Conservation (phyloP, 176 grass and related monocot genomes). For the Oryza glumipatula region DNA sequence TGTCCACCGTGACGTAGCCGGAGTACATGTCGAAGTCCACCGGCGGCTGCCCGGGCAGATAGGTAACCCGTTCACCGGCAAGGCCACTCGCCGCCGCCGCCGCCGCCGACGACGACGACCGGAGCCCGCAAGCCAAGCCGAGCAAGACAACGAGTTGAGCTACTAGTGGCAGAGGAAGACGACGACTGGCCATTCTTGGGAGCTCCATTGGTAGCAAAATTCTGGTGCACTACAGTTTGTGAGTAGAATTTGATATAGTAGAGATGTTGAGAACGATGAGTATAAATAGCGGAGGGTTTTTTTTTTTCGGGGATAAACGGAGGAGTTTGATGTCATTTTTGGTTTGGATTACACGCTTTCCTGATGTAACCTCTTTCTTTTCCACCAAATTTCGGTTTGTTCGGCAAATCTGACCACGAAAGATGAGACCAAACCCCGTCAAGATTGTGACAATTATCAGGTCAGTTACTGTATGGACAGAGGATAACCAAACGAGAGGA, state of each 20-base stretch:
- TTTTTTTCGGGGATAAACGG: background rate
- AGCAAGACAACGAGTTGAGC: background rate
- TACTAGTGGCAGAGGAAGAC: background rate
- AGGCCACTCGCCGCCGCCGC: background rate
- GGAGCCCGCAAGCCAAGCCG: background rate
- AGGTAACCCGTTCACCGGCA: background rate
- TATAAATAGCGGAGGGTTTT: background rate
- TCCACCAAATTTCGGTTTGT: background rate
- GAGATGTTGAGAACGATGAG: background rate
- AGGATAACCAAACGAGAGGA: background rate
- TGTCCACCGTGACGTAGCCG: conserved; percentile 67
- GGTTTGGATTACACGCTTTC: conserved; percentile 42
- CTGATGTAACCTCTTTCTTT: conserved; percentile 15
- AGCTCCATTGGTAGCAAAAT: background rate
- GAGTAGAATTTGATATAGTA: background rate
- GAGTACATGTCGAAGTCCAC: conserved; percentile 83
- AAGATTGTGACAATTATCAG: conserved; percentile 9
- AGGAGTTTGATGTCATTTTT: background rate
- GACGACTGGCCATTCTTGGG: background rate
- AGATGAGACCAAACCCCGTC: background rate
- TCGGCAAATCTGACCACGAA: background rate
- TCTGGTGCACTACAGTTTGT: background rate
- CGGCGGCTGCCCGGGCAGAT: conserved; percentile 63
- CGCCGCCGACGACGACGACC: background rate
- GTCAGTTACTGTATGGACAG: background rate